Conservation (phyloP, 371 early-diverging fungal genomes). For the Mucor sp. region DNA sequence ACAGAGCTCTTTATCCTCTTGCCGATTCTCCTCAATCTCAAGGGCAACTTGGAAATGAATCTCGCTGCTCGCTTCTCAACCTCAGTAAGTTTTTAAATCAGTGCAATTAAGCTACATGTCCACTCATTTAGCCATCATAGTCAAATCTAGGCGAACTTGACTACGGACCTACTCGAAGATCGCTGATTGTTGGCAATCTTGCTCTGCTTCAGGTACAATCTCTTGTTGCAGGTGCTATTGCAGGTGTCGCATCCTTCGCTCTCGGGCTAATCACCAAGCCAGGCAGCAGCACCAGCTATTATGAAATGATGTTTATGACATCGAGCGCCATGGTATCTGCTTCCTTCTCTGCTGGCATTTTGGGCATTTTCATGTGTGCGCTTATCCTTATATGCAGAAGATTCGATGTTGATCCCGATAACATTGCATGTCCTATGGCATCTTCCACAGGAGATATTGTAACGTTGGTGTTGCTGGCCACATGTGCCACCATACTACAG, state of each 20-base stretch:
- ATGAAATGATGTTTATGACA: conserved; percentile 67
- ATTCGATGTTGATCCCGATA: conserved; percentile 75
- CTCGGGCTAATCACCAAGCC: conserved; percentile 63
- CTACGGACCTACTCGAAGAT: conserved; percentile 44
- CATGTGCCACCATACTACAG: conserved; percentile 50
- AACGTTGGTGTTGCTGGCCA: conserved; percentile 61
- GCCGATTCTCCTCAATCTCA: conserved; percentile 82
- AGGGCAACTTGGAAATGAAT: conserved; percentile 91
- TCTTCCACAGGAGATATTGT: conserved; percentile 77
- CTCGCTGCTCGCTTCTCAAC: conserved; percentile 83
- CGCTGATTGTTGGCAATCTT: conserved; percentile 67
- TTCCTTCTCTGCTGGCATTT: conserved; percentile 68
- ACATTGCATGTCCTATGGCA: conserved; percentile 71
- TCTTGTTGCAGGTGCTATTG: conserved; percentile 67
- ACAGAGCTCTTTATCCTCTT: conserved; percentile 82
- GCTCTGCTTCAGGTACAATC: conserved; percentile 73
- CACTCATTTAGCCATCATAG: conserved; percentile 21
- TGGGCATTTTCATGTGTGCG: conserved; percentile 72
- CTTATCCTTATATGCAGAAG: conserved; percentile 66
- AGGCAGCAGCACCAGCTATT: conserved; percentile 41
- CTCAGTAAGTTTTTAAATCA: conserved; percentile 47
- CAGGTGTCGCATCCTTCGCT: conserved; percentile 67
- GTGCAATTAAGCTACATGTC: background rate
- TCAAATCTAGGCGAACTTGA: conserved; percentile 72
- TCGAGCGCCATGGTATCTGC: conserved; percentile 72